Base-by-base conservation (phyloP, 2,329 filamentous ascomycete species). In the Alternaria conjuncta region DNA sequence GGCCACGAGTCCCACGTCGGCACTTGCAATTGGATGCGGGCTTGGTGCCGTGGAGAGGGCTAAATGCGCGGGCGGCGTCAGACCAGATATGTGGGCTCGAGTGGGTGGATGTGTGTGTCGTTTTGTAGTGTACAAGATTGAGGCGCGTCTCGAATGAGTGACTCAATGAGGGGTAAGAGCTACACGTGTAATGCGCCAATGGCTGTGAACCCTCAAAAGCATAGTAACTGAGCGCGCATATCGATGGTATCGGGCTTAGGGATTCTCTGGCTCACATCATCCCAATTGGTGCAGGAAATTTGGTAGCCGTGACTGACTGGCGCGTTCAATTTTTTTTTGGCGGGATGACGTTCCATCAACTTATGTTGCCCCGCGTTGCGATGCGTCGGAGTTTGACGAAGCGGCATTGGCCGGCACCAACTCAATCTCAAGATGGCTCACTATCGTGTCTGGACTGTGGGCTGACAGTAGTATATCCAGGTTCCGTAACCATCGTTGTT, bases 161-260 rank as follows among this genome's bases (percentile, higher is more conserved):
- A 71, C 70, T 73, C 72, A 73, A 71, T 57, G 72, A 74, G 73
- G 73, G 71, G 70, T 71, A 69, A 28, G n/a, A 60, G 46, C 57
- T 60, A 57, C 67, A 74, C 69, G 71, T 69, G 68, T 58, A 65
- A 60, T 28, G 55, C 43, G 58, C 57, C 67, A 70, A 69, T 71
- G 73, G 70, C 67, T 65, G 63, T 64, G 60, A 57, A 26, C 47
- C 47, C 50, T 51, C n/a, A 23, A 23, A 25, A 53, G 15, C n/a
- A 23, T 50, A 47, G 25, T 46, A 26, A 15, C 23, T 21, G n/a
- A 18, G 13, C 32, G 30, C 32, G 13, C 47, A 30, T 21, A 12
- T 44, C n/a, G 18, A 32, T 43, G 41, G 15, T 15, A 32, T 36
- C 20, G 44, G 45, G 57, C 50, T 8, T 56, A 10, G 18, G 30